These are phyloP conservation scores for Eutrema yunnanense DNA, from an alignment of 345 rosid genomes.

Conservation along the genomic window DNA sequence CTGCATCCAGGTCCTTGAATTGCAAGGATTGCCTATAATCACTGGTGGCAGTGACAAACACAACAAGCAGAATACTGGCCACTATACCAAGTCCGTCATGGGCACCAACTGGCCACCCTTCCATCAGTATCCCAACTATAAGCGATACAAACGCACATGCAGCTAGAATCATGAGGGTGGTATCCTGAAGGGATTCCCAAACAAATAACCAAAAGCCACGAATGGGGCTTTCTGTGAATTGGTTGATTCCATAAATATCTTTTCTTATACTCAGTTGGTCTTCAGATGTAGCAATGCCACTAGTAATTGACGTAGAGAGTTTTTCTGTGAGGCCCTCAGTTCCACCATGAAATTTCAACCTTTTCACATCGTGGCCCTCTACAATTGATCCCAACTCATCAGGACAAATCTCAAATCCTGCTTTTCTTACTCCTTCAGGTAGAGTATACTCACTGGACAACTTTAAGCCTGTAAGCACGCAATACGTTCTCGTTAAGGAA, in stretches of 20 bases:
- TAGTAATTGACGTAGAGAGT: conserved; percentile 51
- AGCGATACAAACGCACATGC: conserved; percentile 58
- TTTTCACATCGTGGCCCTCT: conserved; percentile 81
- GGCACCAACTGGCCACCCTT: conserved; percentile 78
- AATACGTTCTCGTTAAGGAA: conserved; percentile 17
- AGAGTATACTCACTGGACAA: conserved; percentile 59
- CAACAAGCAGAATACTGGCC: conserved; percentile 60
- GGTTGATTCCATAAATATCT: conserved; percentile 70
- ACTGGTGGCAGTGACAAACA: conserved; percentile 66
- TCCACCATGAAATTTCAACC: conserved; percentile 68
- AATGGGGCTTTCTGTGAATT: conserved; percentile 65
- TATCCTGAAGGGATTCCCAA: conserved; percentile 64
- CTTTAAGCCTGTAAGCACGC: conserved; percentile 46
- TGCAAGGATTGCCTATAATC: conserved; percentile 65
- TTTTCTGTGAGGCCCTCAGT: conserved; percentile 56
- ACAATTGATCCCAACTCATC: conserved; percentile 83
- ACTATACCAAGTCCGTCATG: conserved; percentile 75
- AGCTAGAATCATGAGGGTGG: conserved; percentile 63
- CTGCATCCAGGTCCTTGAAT: conserved; percentile 63
- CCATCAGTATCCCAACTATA: conserved; percentile 56
- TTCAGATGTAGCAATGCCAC: conserved; percentile 55
- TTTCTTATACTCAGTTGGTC: conserved; percentile 41
- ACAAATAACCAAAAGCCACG: conserved; percentile 80
- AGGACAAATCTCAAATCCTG: conserved; percentile 81
- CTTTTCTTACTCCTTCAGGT: conserved; percentile 67